Evolutionary conservation across 306 rosid species (phyloP).

Genomic region (Senna tora): DNA sequence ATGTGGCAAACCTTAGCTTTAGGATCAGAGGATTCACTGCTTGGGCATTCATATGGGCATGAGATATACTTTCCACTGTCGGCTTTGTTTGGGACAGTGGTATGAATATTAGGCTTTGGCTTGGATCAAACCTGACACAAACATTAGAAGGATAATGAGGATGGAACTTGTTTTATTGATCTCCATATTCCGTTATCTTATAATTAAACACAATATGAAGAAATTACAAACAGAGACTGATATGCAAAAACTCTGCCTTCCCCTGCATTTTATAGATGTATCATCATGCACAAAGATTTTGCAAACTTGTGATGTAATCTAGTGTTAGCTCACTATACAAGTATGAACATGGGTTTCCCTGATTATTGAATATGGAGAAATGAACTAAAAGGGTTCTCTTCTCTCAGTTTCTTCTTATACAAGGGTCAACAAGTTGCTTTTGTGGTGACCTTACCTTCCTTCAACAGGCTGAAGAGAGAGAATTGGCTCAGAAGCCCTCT

Average conservation of each 20-base stretch:
- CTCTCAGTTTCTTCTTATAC: constrained; percentile 2
- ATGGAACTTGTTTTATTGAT: constrained; percentile 18
- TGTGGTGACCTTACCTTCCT: background rate
- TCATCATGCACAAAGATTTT: constrained; percentile 28
- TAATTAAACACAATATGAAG: background rate
- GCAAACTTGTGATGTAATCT: constrained; percentile 35
- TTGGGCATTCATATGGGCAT: constrained; percentile 39
- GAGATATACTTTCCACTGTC: constrained; percentile 21
- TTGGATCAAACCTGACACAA: constrained; percentile 33
- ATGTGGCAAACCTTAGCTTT: constrained; percentile 50
- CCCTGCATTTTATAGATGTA: constrained; percentile 33
- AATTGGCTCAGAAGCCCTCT: too few relatives aligned
- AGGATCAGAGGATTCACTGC: constrained; percentile 39
- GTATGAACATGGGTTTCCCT: constrained; percentile 36
- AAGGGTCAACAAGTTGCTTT: constrained; percentile 30
- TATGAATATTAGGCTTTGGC: constrained; percentile 33
- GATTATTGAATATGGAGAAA: background rate
- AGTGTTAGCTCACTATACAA: constrained; percentile 5
- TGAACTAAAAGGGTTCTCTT: constrained; percentile 8
- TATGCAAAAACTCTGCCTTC: background rate
- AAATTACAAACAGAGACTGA: background rate
- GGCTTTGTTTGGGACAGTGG: constrained; percentile 15
- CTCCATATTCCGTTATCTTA: constrained; percentile 15
- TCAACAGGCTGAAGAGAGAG: too few relatives aligned
- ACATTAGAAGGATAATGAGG: constrained; percentile 1